Base-by-base conservation (phyloP, 2,329 filamentous ascomycete genomes). In the Cladophialophora carrionii region DNA sequence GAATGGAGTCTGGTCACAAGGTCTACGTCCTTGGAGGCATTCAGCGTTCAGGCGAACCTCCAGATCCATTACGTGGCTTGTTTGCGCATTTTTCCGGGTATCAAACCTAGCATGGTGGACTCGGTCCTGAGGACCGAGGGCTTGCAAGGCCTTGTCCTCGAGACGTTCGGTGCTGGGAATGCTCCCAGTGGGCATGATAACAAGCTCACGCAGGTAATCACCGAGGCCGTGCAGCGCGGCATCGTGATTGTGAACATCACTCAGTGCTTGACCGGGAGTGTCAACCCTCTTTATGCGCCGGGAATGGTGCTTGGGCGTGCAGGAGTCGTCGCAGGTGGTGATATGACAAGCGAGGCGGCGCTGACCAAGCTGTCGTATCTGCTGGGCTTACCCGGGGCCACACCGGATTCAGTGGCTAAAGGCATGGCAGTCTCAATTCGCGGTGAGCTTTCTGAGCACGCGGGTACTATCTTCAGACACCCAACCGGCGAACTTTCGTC, bases 161-260 rank as follows among this genome's bases (percentile, higher is more conserved):
- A 96, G 79, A 96, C 92, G 0, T 96, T 96, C 76, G 93, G 93
- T 65, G 92, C 95, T 75, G 93, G 93, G 63, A 97, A 96, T 78
- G 90, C 93, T 10, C 93, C 93, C 2, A 90, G 89, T 46, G 92
- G 91, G 32, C 84, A 88, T 55, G 90, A 95, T 74, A 90, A 90
- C 62, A 88, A 87, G 58, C 84, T 96, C 75, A 92, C 90, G 17
- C 87, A 87, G 61, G 90, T 94, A 56, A 87, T 96, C 72, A 84
- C 86, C 20, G 85, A 87, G 51, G 92, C 91, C 24, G 91, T 96
- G 48, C 82, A 88, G 73, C 86, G 91, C 64, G 92, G 91, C 43
- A 88, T 95, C 69, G 87, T 95, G 64, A 88, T 97, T 65, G 91
- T 96, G 70, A 96, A 96, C 74, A 88, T 97, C 66, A 96, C 91